Percentiles rank a stretch among this genome's conserved stretches.
Evolutionary conservation across 768 basidiomycete genomes (phyloP).

Genomic region (Arthromyces matolae): DNA sequence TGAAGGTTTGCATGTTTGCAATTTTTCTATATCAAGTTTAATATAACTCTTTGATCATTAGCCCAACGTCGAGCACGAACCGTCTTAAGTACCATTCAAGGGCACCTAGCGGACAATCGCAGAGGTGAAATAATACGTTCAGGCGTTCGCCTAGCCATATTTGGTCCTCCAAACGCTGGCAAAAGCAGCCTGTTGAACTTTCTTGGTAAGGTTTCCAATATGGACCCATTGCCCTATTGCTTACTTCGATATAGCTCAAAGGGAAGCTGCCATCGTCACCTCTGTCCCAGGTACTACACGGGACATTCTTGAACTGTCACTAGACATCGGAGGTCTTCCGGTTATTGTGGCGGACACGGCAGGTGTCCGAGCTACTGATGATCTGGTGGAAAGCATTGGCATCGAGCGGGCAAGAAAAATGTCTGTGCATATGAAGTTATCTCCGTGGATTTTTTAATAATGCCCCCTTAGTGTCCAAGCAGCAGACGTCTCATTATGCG

Average conservation of each 20-base stretch:
- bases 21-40: neutral
- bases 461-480: slow-evolving; percentile 62
- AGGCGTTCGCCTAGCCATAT: slow-evolving; percentile 82
- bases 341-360: slow-evolving; percentile 84
- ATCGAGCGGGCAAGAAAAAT: slow-evolving; percentile 66
- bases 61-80: slow-evolving; percentile 48
- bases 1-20: slow-evolving; percentile 43
- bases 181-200: slow-evolving; percentile 88
- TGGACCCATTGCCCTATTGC: no score
- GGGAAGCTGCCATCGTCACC: slow-evolving; percentile 89
- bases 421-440: slow-evolving; percentile 39
- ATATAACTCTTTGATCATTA: slow-evolving; percentile 23
- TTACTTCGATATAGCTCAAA: slow-evolving; percentile 50
- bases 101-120: slow-evolving; percentile 64
- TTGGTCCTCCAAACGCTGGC: slow-evolving; percentile 92
- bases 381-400: slow-evolving; percentile 78
- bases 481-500: slow-evolving; percentile 76
- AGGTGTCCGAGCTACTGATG: slow-evolving; percentile 66
- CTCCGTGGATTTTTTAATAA: slow-evolving; percentile 1
- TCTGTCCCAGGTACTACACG: slow-evolving; percentile 85
- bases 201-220: slow-evolving; percentile 59
- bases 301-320: slow-evolving; percentile 78
- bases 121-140: slow-evolving; percentile 81
- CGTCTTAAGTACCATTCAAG: slow-evolving; percentile 49
- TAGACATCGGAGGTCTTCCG: slow-evolving; percentile 87